Base-by-base conservation (phyloP, 345 rosid species). In the Orychophragmus violaceus region DNA sequence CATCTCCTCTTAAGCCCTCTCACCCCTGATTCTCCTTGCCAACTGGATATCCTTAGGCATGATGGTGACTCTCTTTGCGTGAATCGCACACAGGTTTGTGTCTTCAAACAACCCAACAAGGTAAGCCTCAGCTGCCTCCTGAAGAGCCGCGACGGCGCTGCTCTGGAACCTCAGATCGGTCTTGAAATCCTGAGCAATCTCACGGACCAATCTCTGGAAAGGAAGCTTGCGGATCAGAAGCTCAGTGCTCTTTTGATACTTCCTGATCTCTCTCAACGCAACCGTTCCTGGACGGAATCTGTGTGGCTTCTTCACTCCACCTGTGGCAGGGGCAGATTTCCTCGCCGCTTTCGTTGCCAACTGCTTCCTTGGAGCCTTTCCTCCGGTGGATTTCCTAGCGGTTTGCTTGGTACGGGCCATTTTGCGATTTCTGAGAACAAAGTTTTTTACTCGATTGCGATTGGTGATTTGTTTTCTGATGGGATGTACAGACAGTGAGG, bases 331-430 rank as follows among this genome's bases (percentile, higher is more conserved):
- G 6, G 84, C 88, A 0, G 88, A 84, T 14, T 84, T 84, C 49
- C 88, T 56, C 8, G 88, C 88, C 2, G 88, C 88, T 10, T 84
- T 84, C 0, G 88, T 84, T 0, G 88, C 86, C 7, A 84, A 76
- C 25, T 84, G 86, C 79, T 84, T 84, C 22, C 88, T 76, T 5
- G 88, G 86, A 0, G 86, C 88, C 61, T 83, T 83, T 5, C 87
- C 85, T 60, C 87, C 85, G 45, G 87, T 83, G 11, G 87, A 83
- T 29, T 84, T 84, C 8, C 88, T 75, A 0, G 88, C 88, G 0
- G 88, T 84, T 17, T 84, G 88, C 82, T 84, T 84, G 2, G 88
- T 84, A 11, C 86, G 88, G 11, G 88, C 88, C 88, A 84, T 82
- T 18, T 10, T 9, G 12, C 0, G 2, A 3, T n/a, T 35, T 18